Base-by-base conservation (phyloP, 768 basidiomycete species). In the Russula sp. region DNA sequence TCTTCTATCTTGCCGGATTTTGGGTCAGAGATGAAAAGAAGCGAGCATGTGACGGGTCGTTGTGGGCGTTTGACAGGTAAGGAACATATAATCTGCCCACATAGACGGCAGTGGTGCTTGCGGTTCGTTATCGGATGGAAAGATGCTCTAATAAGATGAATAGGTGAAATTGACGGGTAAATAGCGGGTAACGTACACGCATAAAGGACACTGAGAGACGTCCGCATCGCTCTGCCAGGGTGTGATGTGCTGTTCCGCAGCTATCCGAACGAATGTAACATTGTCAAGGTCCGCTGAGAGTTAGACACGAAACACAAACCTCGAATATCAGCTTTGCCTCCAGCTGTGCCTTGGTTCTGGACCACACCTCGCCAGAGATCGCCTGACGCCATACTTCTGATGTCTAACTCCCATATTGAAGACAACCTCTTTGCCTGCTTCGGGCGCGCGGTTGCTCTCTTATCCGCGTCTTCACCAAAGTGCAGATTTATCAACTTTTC, bases 71-170 rank as follows among this genome's bases (percentile, higher is more conserved):
- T 93, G 13, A 87, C 78, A 0, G 94, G 92, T 5, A 97, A 80
- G 1, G 94, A 89, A 71, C 96, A 98, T 14, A 98, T 86, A 46
- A 98, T 90, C 61, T 87, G 81, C 0, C 96, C 96, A 69, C 96
- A 98, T 16, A 98, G 78, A 10, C 96, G 87, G 73, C 96, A 98
- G 72, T 98, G 96, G 69, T 98, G 96, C 76, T 96, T 96, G 16
- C 96, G 86, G 69, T 94, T 96, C 1, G 93, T 92, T 3, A 98
- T 76, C 0, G 91, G 84, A 72, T 94, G 90, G 72, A 98, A 98
- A 1, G 88, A 84, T 56, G 83, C 80, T 68, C 84, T 85, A 56
- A 36, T 13, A 10, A 38, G 52, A 36, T 24, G 10, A 14, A 18
- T 66, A 22, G 54, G 53, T 28, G 42, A 62, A 51, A 36, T 46